Base-by-base conservation (phyloP, 2,329 filamentous ascomycete species). In the Aureobasidium sp. region DNA sequence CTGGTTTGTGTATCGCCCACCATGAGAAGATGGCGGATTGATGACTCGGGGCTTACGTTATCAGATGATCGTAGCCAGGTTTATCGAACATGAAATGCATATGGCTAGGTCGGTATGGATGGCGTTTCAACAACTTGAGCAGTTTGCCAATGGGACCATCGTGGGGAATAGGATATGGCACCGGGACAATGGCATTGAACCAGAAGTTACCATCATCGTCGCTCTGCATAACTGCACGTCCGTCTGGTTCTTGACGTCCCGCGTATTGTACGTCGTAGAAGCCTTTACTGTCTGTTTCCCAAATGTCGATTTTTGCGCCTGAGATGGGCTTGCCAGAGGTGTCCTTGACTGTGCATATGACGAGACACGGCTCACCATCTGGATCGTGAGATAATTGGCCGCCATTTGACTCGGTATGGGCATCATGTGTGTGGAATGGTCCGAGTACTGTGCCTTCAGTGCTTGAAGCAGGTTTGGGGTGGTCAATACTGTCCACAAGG, bases 41-140 rank as follows among this genome's bases (percentile, higher is more conserved):
- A 27, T 5, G 27, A 5, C 5, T 11, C 5, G 11, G 4, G 11
- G 85, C 86, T 65, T 78, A 92, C 89, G 90, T 95, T 70, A 94
- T 87, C 68, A 96, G 75, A 71, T 87, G 83, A 77, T 96, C 90
- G 76, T 83, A 91, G 0, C 89, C 88, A 37, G 80, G 74, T 78
- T 90, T 91, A 70, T 87, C 84, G 75, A 96, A 91, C 89, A 95
- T 94, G 69, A 94, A 94, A 73, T 94, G 90, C 79, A 93, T 83
- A 73, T 94, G 90, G 25, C 85, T 83, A 1, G 90, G 90, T 58
- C 90, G 77, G 77, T 85, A 92, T 61, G 85, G 85, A 75, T 94
- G 90, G n/a, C 90, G 78, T n/a, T 82, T 80, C 68, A 94, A 71
- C 68, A 76, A 73, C 70, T 78, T 76, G 67, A 94, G 75, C 66